Evolutionary conservation across 768 basidiomycete species (phyloP).

Genomic region (Mycena rosella): DNA sequence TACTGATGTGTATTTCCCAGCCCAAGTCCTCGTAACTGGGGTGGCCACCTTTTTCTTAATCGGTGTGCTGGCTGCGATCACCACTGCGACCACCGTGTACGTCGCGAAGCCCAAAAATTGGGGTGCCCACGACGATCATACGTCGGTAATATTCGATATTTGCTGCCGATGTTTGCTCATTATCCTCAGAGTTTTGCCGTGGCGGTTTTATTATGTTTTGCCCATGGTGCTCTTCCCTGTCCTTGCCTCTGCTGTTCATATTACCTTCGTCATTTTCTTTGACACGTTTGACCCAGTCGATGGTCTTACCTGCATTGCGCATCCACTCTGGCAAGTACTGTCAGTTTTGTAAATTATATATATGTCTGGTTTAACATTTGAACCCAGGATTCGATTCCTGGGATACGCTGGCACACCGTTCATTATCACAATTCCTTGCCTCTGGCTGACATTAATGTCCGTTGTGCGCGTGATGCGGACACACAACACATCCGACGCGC

Average conservation of each 20-base stretch:
- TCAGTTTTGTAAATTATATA: no score
- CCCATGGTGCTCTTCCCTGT: conserved; percentile 33
- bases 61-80: conserved; percentile 30
- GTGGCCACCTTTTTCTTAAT: conserved; percentile 17
- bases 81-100: conserved; percentile 31
- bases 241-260: conserved; percentile 31
- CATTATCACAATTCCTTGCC: conserved; percentile 30
- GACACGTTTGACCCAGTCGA: conserved; percentile 25
- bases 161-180: not conserved
- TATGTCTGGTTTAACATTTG: not conserved
- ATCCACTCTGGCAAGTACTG: conserved; percentile 27
- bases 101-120: conserved; percentile 35
- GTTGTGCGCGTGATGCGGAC: conserved; percentile 21
- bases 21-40: conserved; percentile 23
- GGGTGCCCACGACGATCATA: conserved; percentile 4
- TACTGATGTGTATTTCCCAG: not conserved
- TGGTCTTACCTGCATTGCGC: conserved; percentile 22
- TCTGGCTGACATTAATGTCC: conserved; percentile 23
- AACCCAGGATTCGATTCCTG: conserved; percentile 27
- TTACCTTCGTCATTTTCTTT: conserved; percentile 31
- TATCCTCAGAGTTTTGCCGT: conserved; percentile 14
- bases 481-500: conserved; percentile 34
- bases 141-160: not conserved
- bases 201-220: conserved; percentile 31
- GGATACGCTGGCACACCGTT: conserved; percentile 30